A percentile compares a stretch with the other conserved stretches of the same genome.
These are phyloP conservation scores for Didymosphaeria variabile DNA, from an alignment of 2,329 filamentous ascomycete species.

Conservation along the genomic window DNA sequence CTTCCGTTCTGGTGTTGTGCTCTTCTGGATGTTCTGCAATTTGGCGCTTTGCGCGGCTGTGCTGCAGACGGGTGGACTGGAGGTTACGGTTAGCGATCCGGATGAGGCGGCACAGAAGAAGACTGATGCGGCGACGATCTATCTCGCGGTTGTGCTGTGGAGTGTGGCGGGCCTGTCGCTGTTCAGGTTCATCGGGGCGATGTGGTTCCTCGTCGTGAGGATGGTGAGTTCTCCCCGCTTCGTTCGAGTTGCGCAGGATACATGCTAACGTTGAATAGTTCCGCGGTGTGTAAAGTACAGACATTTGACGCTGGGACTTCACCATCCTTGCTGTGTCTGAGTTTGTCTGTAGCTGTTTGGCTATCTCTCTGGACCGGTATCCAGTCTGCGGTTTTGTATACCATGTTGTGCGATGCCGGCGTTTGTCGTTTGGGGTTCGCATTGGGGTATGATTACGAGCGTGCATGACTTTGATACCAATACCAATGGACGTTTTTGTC, in stretches of 20 bases:
- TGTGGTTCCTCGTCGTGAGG: conserved; percentile 83
- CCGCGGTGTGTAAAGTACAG: conserved; percentile 58
- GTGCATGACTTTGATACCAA: conserved; percentile 23
- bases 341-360: not conserved
- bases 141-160: conserved; percentile 88
- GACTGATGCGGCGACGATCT: conserved; percentile 74
- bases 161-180: conserved; percentile 83
- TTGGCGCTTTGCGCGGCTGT: conserved; percentile 88
- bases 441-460: conserved; percentile 7
- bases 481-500: not conserved
- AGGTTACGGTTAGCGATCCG: conserved; percentile 55
- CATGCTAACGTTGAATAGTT: conserved; percentile 53
- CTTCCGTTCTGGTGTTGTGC: conserved; percentile 88
- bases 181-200: conserved; percentile 86
- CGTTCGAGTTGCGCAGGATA: not conserved
- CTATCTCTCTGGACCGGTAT: not conserved
- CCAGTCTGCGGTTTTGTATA: not conserved
- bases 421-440: not conserved
- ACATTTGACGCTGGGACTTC: not conserved
- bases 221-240: conserved; percentile 44
- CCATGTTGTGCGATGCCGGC: not conserved
- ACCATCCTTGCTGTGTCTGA: not conserved
- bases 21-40: conserved; percentile 97
- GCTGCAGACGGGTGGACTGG: conserved; percentile 82
- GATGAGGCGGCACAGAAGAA: conserved; percentile 56